A percentile compares a stretch with the other conserved stretches of the same genome.
Evolutionary conservation across 176 grass and related monocot species (phyloP).

Genomic region (Carex littledalei): DNA sequence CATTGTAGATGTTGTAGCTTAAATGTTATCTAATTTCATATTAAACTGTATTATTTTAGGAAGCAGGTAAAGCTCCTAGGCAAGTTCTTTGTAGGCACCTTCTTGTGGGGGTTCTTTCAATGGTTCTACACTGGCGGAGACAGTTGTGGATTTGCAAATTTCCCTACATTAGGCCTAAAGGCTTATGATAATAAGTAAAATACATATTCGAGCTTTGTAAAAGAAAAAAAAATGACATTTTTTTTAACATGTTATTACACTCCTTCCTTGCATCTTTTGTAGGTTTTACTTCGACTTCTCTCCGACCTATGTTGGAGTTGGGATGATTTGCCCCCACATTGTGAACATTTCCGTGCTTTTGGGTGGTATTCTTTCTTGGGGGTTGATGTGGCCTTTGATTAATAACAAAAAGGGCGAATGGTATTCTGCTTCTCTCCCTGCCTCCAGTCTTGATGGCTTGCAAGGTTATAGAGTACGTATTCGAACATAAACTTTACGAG

Average conservation of each 20-base stretch:
- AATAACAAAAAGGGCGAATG: conserved; percentile 57
- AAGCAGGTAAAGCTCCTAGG: conserved; percentile 57
- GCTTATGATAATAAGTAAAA: conserved; percentile 55
- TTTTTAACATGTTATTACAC: conserved; percentile 1
- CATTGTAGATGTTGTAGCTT: conserved; percentile 4
- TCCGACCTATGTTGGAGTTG: conserved; percentile 71
- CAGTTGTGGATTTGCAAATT: conserved; percentile 45
- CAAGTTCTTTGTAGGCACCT: conserved; percentile 56
- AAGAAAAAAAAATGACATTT: neutral
- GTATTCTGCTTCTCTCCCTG: conserved; percentile 40
- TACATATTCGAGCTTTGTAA: neutral
- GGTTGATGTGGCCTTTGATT: conserved; percentile 79
- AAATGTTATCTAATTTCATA: neutral
- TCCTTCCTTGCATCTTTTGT: neutral
- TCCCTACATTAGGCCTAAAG: conserved; percentile 61
- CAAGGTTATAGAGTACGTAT: conserved; percentile 60
- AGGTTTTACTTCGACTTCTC: conserved; percentile 86
- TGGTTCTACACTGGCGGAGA: conserved; percentile 87
- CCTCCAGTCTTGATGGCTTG: conserved; percentile 46
- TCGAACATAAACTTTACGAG: too few relatives aligned
- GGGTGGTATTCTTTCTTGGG: conserved; percentile 60
- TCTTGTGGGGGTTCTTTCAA: conserved; percentile 84
- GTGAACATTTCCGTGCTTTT: conserved; percentile 70
- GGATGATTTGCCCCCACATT: conserved; percentile 85
- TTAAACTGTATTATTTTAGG: conserved; percentile 39